Evolutionary conservation across 306 rosid species (phyloP).

Genomic region (Casuarina glauca): DNA sequence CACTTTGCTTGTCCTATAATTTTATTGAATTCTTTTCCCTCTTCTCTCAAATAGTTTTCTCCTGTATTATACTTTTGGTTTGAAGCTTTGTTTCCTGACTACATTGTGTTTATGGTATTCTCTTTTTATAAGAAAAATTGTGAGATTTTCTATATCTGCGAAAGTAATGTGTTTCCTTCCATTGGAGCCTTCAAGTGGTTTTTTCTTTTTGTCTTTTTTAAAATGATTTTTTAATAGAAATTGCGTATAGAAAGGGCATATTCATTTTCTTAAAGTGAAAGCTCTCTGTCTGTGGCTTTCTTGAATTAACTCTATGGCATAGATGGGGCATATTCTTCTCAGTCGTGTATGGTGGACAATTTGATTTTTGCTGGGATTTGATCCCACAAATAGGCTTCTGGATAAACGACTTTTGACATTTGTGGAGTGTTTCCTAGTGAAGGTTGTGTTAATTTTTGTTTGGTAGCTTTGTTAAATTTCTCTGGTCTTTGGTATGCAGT

Average conservation of each 20-base stretch:
- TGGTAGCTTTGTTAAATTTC: background rate
- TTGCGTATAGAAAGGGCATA: background rate
- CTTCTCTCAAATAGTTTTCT: background rate
- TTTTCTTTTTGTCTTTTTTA: background rate
- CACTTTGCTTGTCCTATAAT: background rate
- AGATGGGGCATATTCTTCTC: too few species aligned
- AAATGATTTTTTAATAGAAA: too few species aligned
- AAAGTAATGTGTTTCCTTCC: background rate
- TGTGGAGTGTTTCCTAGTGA: too few species aligned
- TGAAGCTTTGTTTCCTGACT: background rate
- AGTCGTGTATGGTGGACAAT: too few species aligned
- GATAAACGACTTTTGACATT: too few species aligned
- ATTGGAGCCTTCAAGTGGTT: background rate
- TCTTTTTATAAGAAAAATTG: background rate
- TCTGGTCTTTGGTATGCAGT: constrained; percentile 34
- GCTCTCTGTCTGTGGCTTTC: too few species aligned
- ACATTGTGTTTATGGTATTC: background rate
- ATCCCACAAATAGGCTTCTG: too few species aligned
- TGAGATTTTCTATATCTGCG: background rate
- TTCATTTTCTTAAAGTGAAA: background rate
- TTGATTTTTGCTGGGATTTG: too few species aligned
- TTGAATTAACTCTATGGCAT: too few species aligned
- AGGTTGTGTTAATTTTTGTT: too few species aligned
- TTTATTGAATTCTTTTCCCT: background rate
- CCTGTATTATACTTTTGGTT: background rate